These are phyloP conservation scores for Corinectria fuckeliana DNA, from an alignment of 2,329 filamentous ascomycete species.

Conservation along the genomic window DNA sequence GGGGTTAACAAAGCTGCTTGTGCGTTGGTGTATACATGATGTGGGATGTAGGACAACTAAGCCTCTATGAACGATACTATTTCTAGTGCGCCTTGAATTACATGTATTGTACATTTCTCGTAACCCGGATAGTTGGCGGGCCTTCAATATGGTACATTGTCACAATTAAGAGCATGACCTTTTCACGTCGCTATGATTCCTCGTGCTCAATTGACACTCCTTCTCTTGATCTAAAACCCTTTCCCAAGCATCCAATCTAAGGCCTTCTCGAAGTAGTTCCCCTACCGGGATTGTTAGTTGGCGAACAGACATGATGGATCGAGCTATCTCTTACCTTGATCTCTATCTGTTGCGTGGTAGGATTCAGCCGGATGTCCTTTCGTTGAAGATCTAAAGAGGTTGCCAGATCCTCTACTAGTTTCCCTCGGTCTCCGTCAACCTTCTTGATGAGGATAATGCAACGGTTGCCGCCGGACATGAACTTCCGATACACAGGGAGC, in stretches of 20 bases:
- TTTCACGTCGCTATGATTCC: background rate
- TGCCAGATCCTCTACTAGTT: slow-evolving; percentile 69
- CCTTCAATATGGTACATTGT: slow-evolving; percentile 39
- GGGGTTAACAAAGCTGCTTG: slow-evolving; percentile 33
- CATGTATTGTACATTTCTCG: slow-evolving; percentile 40
- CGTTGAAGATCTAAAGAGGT: slow-evolving; percentile 62
- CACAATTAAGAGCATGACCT: slow-evolving; percentile 17
- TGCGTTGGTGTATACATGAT: slow-evolving; percentile 33
- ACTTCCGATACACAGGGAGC: slow-evolving; percentile 77
- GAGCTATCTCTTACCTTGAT: slow-evolving; percentile 65
- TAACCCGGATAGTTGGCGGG: slow-evolving; percentile 26
- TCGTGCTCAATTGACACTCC: background rate
- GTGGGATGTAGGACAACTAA: slow-evolving; percentile 35
- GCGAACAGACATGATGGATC: background rate
- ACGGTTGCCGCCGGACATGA: slow-evolving; percentile 77
- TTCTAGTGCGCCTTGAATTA: slow-evolving; percentile 35
- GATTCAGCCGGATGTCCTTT: slow-evolving; percentile 60
- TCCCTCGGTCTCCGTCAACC: slow-evolving; percentile 73
- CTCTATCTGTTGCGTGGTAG: slow-evolving; percentile 74
- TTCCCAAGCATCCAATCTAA: slow-evolving; percentile 43
- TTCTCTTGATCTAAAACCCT: slow-evolving; percentile 42
- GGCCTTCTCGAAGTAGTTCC: slow-evolving; percentile 40
- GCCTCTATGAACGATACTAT: slow-evolving; percentile 33
- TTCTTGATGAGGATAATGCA: slow-evolving; percentile 79
- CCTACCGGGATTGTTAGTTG: slow-evolving; percentile 36